Percentiles rank a stretch among this genome's conserved stretches.
These are phyloP conservation scores for Arabidopsis lyrata DNA, from an alignment of 441 rosid species.

Conservation along the genomic window DNA sequence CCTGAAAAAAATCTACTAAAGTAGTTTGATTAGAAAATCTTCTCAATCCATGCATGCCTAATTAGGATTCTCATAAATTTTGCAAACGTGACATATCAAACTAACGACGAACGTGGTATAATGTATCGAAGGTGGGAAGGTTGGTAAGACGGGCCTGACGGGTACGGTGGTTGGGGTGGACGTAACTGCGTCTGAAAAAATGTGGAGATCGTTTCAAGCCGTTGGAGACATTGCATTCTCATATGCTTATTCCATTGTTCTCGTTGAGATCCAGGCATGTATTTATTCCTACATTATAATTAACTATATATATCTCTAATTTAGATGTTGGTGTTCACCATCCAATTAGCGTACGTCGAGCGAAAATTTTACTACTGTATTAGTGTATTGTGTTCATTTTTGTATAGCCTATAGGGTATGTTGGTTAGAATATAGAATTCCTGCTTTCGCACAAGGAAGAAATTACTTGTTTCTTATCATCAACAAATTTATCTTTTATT, in stretches of 20 bases:
- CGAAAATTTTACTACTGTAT: too few relatives aligned
- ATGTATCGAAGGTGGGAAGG: constrained; percentile 41
- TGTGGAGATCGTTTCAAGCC: constrained; percentile 62
- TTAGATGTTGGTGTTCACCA: neutral
- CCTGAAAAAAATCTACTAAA: neutral
- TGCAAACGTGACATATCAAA: neutral
- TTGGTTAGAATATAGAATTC: too few relatives aligned
- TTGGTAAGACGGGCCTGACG: constrained; percentile 50
- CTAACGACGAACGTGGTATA: neutral
- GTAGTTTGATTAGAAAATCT: neutral
- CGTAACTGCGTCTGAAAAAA: constrained; percentile 52
- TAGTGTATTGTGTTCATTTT: too few relatives aligned
- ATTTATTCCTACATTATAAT: neutral
- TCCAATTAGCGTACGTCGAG: too few relatives aligned
- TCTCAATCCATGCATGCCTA: neutral
- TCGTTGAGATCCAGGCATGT: constrained; percentile 75
- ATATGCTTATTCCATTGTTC: constrained; percentile 59
- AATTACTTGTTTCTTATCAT: neutral
- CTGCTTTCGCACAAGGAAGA: too few relatives aligned
- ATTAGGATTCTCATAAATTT: neutral
- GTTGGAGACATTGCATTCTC: constrained; percentile 72
- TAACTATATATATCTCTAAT: neutral
- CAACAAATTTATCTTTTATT: neutral
- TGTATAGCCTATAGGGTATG: too few relatives aligned
- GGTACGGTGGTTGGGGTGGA: constrained; percentile 63